Conservation (phyloP, 1,139 yeast species). For the Taiozyma sp. region DNA sequence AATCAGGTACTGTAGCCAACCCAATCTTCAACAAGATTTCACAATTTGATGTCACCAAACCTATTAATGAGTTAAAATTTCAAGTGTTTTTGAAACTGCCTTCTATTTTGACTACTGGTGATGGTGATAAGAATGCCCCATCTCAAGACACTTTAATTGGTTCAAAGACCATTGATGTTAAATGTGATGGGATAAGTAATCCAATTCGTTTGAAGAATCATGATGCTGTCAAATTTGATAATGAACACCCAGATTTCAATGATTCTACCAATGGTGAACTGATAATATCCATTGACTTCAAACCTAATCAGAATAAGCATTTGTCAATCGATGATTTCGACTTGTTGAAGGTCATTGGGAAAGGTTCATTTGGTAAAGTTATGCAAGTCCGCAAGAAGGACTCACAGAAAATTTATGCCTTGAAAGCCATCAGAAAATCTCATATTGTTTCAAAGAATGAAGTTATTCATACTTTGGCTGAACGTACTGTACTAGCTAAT, state of each 20-base stretch:
- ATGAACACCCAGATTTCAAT: conserved; percentile 20
- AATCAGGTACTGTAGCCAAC: conserved; percentile 57
- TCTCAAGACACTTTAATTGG: conserved; percentile 30
- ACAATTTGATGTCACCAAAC: conserved; percentile 83
- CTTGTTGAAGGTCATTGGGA: conserved; percentile 89
- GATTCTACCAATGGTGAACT: conserved; percentile 30
- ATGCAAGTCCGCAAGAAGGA: conserved; percentile 97
- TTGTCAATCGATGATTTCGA: conserved; percentile 90
- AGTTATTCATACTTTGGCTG: conserved; percentile 94
- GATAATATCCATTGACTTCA: conserved; percentile 72
- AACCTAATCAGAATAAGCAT: conserved; percentile 66
- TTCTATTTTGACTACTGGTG: conserved; percentile 45
- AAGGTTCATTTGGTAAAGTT: conserved; percentile 97
- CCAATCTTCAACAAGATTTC: conserved; percentile 86
- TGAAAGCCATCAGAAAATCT: conserved; percentile 88
- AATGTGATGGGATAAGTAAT: conserved; percentile 33
- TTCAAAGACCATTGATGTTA: conserved; percentile 32
- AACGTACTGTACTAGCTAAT: conserved; percentile 89
- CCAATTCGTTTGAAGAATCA: conserved; percentile 42
- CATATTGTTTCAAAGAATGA: conserved; percentile 93
- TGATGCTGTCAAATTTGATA: conserved; percentile 36
- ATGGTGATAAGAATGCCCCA: neutral
- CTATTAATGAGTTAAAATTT: conserved; percentile 49
- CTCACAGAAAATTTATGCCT: conserved; percentile 89
- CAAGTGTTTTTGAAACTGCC: conserved; percentile 80